Base-by-base conservation (phyloP, 1,284 basidiomycete species). In the Clitocybe nebularis region DNA sequence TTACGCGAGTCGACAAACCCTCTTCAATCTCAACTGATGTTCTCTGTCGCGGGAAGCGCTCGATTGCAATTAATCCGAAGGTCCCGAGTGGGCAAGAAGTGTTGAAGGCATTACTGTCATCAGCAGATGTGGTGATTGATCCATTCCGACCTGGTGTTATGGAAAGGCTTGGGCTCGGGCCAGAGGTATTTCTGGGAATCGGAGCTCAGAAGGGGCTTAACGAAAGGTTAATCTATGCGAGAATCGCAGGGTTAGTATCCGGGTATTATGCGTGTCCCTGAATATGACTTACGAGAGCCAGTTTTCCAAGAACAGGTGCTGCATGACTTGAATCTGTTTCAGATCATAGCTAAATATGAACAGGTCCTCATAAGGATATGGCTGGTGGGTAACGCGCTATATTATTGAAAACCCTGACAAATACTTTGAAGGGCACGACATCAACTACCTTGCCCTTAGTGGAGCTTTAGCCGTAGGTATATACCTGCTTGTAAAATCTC, bases 391-490 rank as follows among this genome's bases (percentile, higher is more conserved):
- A 3, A 19, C 16, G 7, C 2, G 22, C 22, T 30, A 22, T 20
- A 7, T 25, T 29, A 19, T 16, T 34, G 36, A 1, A 38, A 23
- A 26, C 34, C 22, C 19, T 13, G 11, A 43, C 14, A 43, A 29
- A 36, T 1, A 46, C 24, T 11, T 34, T 21, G 6, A 43, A 86
- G 83, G 84, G 16, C 89, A 92, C 57, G 89, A 93, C 57, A 77
- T 92, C 51, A 92, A 91, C 58, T 93, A 91, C 58, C 71, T 91
- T n/a, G 89, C 89, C 6, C 69, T 89, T 20, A 87, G 83, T 47
- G 89, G 89, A 0, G 72, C 86, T 4, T 67, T 91, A 7, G 81
- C 81, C n/a, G 85, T 84, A 54, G 48, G 78, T 59, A 0, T 14
- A 19, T 13, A 7, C 13, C 19, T 3, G 16, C 13, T 16, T 26